Evolutionary conservation across 1,284 basidiomycete genomes (phyloP), one percentile per base, ranked within the genome.

Genomic region (Xerocomus amazonicus): DNA sequence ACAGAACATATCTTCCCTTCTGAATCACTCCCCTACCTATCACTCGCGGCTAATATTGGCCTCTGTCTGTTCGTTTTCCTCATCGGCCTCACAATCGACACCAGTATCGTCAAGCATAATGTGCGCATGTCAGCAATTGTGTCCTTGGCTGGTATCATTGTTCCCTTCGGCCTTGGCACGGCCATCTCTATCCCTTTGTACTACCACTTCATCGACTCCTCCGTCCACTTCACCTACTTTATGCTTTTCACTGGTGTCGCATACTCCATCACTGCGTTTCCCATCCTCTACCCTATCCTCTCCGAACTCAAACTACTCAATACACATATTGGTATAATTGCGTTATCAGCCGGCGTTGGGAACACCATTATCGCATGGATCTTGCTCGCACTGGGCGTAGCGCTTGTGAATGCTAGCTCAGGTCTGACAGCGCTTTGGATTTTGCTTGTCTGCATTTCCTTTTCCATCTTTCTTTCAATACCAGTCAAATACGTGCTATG

Each of bases 191-290:
- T 87, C 6, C 86, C 91, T 1, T 69, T 97, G 19, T 97, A 95
- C 72, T 72, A 87, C 51, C 67, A 78, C 9, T 97, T 94, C 69
- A 84, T 96, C 62, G 79, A 87, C 59, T 63, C 70, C 0, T 74
- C 68, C 33, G 81, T 92, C 49, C 72, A 84, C 34, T 77, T 93
- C 68, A 87, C 89, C 0, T 79, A 97, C 63, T 98, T 98, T 68
- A 81, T 98, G 77, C 83, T 99, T 35, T 98, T 97, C 69, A 84
- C 90, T 23, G 92, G 92, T 45, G 91, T 96, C 23, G 86, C 92
- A 2, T 92, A 87, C 71, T 87, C 88, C 5, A 97, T 97, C 66
- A 97, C 94, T 0, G 93, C 94, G 0, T 94, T 95, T 64, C 90
- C 87, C 0, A 92, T 98, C 7, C 78, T 98, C 2, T 97, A 94